These are phyloP conservation scores for Crepidotus sp. DNA, from an alignment of 1,284 basidiomycete genomes.

Conservation along the genomic window DNA sequence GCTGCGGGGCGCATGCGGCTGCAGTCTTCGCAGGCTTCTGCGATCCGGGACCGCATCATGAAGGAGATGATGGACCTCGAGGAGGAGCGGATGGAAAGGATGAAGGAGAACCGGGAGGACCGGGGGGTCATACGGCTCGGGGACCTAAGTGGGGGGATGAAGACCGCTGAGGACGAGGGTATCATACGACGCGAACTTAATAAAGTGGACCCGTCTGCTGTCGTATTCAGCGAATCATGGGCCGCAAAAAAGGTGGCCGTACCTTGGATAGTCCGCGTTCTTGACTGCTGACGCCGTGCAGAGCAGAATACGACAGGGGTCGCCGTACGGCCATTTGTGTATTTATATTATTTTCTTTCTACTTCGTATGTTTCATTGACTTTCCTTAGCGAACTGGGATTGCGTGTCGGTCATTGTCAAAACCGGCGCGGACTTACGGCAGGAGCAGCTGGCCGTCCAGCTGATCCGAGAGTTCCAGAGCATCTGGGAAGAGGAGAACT, in stretches of 20 bases:
- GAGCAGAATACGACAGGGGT: slow-evolving; percentile 84
- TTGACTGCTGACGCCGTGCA: slow-evolving; percentile 23
- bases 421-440: slow-evolving; percentile 92
- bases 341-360: slow-evolving; percentile 25
- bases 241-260: slow-evolving; percentile 76
- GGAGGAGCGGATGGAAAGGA: slow-evolving; percentile 92
- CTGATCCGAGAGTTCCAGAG: slow-evolving; percentile 88
- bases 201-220: slow-evolving; percentile 92
- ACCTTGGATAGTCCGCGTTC: slow-evolving; percentile 2
- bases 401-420: slow-evolving; percentile 98
- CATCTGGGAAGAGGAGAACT: slow-evolving; percentile 93
- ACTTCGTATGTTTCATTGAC: slow-evolving; percentile 6
- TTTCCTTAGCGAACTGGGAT: slow-evolving; percentile 55
- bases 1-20: slow-evolving; percentile 48
- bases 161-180: slow-evolving; percentile 80
- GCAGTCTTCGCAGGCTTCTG: slow-evolving; percentile 73
- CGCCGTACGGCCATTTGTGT: slow-evolving; percentile 94
- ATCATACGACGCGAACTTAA: slow-evolving; percentile 92
- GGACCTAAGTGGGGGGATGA: slow-evolving; percentile 38
- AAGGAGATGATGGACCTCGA: slow-evolving; percentile 96
- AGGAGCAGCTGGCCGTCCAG: slow-evolving; percentile 96
- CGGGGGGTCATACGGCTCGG: slow-evolving; percentile 50
- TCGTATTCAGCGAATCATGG: slow-evolving; percentile 97
- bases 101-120: slow-evolving; percentile 63
- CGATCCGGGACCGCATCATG: slow-evolving; percentile 96